Percentiles rank a stretch among this genome's conserved stretches.
phyloP scores from a whole-genome alignment of 495 filamentous ascomycete species.

The Umbilicaria muhlenbergii region DNA sequence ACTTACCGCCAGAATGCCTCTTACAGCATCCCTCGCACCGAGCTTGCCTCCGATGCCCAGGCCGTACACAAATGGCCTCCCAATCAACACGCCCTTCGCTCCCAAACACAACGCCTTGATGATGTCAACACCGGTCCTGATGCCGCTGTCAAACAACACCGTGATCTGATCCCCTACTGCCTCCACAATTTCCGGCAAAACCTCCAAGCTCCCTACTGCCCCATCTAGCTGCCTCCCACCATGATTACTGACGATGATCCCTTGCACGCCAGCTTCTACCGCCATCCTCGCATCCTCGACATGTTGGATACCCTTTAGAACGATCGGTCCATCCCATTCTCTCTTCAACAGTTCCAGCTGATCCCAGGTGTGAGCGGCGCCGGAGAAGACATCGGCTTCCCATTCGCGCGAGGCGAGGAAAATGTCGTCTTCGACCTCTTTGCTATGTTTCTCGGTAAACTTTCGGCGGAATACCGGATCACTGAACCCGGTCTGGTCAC shows the following conservation, averaged over 20 bases:
- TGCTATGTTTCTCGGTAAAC: slow-evolving; percentile 29
- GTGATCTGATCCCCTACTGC: slow-evolving; percentile 28
- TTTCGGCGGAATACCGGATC: slow-evolving; percentile 57
- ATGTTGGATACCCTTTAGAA: slow-evolving; percentile 31
- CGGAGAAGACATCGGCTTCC: slow-evolving; percentile 32
- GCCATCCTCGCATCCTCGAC: slow-evolving; percentile 34
- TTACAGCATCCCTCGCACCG: slow-evolving; percentile 16
- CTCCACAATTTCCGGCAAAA: slow-evolving; percentile 29
- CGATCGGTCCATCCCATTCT: slow-evolving; percentile 45
- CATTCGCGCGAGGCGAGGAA: slow-evolving; percentile 29
- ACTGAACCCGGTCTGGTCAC: slow-evolving; percentile 65
- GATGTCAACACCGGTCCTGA: slow-evolving; percentile 32
- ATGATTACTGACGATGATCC: slow-evolving; percentile 40
- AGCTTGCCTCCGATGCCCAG: slow-evolving; percentile 14
- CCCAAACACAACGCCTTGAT: slow-evolving; percentile 36
- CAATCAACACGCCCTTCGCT: slow-evolving; percentile 34
- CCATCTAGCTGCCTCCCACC: slow-evolving; percentile 34
- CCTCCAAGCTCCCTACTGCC: slow-evolving; percentile 24
- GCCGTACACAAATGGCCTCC: slow-evolving; percentile 24
- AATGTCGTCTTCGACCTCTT: slow-evolving; percentile 33
- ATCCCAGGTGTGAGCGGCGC: slow-evolving; percentile 40
- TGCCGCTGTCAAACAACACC: slow-evolving; percentile 33
- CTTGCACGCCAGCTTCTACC: slow-evolving; percentile 31
- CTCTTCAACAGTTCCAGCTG: slow-evolving; percentile 35
- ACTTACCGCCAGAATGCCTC: slow-evolving; percentile 16